Percentiles rank a stretch among this genome's conserved stretches.
Evolutionary conservation across 2,329 filamentous ascomycete genomes (phyloP).

Genomic region (Monilinia aucupariae): DNA sequence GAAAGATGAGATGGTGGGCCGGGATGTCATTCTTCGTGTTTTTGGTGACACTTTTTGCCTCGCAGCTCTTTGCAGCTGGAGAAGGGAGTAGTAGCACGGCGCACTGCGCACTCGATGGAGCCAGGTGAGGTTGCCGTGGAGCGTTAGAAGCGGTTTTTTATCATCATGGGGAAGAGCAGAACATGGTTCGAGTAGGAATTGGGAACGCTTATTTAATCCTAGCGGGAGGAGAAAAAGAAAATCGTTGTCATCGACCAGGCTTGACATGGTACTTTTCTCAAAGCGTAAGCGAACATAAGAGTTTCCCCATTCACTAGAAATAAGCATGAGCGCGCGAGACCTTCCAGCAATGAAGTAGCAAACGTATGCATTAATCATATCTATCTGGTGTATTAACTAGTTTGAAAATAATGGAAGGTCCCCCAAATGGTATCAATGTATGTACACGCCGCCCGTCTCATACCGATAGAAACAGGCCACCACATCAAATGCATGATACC

Average conservation of each 20-base stretch:
- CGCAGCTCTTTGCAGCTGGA: no score
- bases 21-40: no score
- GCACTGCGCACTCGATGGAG: no score
- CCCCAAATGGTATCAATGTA: conserved; percentile 2
- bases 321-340: no score
- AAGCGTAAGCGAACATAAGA: neutral
- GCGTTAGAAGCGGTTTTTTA: no score
- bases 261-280: neutral
- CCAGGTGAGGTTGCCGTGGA: no score
- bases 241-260: neutral
- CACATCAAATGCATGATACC: neutral
- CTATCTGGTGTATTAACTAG: neutral
- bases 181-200: neutral
- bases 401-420: neutral
- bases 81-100: no score
- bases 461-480: neutral
- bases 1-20: no score
- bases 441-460: neutral
- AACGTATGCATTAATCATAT: neutral
- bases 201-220: neutral
- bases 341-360: neutral
- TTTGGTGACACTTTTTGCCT: no score
- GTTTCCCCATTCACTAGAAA: neutral
- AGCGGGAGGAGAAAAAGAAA: neutral
- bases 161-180: no score